Evolutionary conservation across 306 rosid genomes (phyloP), one percentile per base, ranked within the genome.

Genomic region (Begonia peltatifolia): DNA sequence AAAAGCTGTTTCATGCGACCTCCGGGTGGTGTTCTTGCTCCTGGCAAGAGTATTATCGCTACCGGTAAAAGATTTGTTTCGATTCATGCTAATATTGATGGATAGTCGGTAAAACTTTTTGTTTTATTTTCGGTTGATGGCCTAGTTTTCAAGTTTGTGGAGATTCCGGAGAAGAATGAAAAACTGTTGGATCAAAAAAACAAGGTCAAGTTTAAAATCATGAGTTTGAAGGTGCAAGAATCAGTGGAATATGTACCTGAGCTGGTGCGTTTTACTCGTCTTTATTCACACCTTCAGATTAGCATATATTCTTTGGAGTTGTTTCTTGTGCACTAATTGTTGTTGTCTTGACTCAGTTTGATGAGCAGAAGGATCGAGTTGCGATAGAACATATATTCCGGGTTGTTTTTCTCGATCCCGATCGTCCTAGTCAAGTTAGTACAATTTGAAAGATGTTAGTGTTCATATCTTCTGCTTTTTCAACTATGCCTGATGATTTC

Each of bases 1-100:
- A 92, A 92, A 70, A 92, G 99, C 65, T 92, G 99, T 73, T 92
- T 92, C 75, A 92, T 92, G 99, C 99, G 96, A 55, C 99, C 99
- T 58, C 99, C 99, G 2, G 99, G 99, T 46, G 96, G 96, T 44
- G 70, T 92, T 64, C 99, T 92, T 51, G 76, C 81, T 54, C 99
- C 96, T 43, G 99, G 99, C 9, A 93, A 92, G 77, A 87, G 93
- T 73, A 68, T 92, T 65, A 79, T 92, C 59, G 99, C 99, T 52
- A 92, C 99, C 6, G 99, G 99, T 92, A 83, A 16, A 42, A 18
- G 51, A 17, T 17, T 17, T 1, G 18, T 17, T 17, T 17, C 18
- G 18, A 17, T 0, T 17, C 18, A 17, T 17, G 18, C 18, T 17
- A 17, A 17, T 17, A 17, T 17, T 1, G 18, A 17, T 17, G 18